phyloP scores from a whole-genome alignment of 2,329 filamentous ascomycete species.

The Ophioceras dolichostomum region DNA sequence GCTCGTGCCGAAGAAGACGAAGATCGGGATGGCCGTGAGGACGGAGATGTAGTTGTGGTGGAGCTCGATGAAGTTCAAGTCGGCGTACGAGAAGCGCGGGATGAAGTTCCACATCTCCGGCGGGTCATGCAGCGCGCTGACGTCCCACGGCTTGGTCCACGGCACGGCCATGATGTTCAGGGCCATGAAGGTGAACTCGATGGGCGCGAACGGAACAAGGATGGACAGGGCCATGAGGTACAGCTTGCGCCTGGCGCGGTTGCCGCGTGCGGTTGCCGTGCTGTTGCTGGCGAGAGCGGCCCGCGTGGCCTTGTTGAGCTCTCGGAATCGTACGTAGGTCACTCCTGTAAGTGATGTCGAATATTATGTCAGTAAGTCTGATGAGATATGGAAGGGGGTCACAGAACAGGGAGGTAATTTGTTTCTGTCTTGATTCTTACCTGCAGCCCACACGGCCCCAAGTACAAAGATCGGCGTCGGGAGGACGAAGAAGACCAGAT shows the following conservation, averaged over 20 bases:
- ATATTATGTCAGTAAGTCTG: too few relatives aligned
- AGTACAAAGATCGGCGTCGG: constrained; percentile 31
- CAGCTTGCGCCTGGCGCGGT: constrained; percentile 36
- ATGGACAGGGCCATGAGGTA: constrained; percentile 43
- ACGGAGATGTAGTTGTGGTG: constrained; percentile 37
- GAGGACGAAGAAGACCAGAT: constrained; percentile 32
- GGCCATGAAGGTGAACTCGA: constrained; percentile 27
- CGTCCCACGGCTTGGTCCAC: constrained; percentile 25
- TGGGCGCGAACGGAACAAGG: constrained; percentile 36
- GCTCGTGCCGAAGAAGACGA: constrained; percentile 44
- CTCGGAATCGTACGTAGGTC: constrained; percentile 32
- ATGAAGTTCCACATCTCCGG: constrained; percentile 32
- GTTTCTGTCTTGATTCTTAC: too few relatives aligned
- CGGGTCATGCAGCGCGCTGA: constrained; percentile 24
- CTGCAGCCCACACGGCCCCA: too few relatives aligned
- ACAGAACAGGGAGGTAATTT: constrained; percentile 30
- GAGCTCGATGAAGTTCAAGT: constrained; percentile 24
- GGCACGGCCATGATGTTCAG: constrained; percentile 23
- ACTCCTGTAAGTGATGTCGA: too few relatives aligned
- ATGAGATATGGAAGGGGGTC: too few relatives aligned
- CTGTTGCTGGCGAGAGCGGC: constrained; percentile 22
- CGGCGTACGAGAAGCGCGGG: constrained; percentile 27
- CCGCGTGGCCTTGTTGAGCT: constrained; percentile 27
- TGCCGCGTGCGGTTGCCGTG: constrained; percentile 25
- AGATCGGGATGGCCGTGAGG: constrained; percentile 31